phyloP scores from a whole-genome alignment of 805 yeast genomes.

The Saccharomycopsis babjevae region DNA sequence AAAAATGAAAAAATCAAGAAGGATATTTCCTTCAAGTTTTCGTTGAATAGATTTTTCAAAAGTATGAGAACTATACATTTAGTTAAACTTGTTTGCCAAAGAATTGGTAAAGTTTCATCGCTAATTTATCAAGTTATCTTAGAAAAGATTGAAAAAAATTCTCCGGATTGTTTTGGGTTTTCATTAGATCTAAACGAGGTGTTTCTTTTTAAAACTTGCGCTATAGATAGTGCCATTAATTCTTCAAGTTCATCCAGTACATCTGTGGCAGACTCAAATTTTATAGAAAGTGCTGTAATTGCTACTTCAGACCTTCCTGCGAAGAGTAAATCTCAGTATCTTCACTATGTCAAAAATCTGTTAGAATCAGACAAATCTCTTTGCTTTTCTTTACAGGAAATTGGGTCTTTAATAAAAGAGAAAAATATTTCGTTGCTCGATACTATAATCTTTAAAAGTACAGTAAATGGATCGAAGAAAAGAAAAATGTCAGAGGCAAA shows the following conservation, averaged over 20 bases:
- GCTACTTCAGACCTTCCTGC: slow-evolving; percentile 10
- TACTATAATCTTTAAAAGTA: slow-evolving; percentile 18
- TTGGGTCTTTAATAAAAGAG: slow-evolving; percentile 4
- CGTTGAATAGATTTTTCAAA: slow-evolving; percentile 58
- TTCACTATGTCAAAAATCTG: slow-evolving; percentile 7
- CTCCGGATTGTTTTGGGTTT: slow-evolving; percentile 29
- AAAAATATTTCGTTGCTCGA: slow-evolving; percentile 7
- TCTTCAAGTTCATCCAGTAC: background rate
- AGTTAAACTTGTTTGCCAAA: slow-evolving; percentile 48
- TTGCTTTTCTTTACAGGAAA: slow-evolving; percentile 12
- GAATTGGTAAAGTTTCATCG: slow-evolving; percentile 62
- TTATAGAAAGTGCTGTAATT: background rate
- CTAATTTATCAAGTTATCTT: slow-evolving; percentile 53
- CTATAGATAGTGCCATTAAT: background rate
- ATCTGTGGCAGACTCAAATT: background rate
- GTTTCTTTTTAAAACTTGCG: slow-evolving; percentile 6
- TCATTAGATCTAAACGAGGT: slow-evolving; percentile 27
- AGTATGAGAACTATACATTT: slow-evolving; percentile 55
- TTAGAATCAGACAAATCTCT: slow-evolving; percentile 4
- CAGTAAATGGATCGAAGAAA: slow-evolving; percentile 29
- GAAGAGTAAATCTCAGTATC: slow-evolving; percentile 9
- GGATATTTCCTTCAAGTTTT: slow-evolving; percentile 45
- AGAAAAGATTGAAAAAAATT: slow-evolving; percentile 43
- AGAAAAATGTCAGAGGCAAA: slow-evolving; percentile 23
- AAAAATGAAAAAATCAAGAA: slow-evolving; percentile 32